Evolutionary conservation across 2,329 filamentous ascomycete genomes (phyloP).

Genomic region (Paecilomyces variotii): DNA sequence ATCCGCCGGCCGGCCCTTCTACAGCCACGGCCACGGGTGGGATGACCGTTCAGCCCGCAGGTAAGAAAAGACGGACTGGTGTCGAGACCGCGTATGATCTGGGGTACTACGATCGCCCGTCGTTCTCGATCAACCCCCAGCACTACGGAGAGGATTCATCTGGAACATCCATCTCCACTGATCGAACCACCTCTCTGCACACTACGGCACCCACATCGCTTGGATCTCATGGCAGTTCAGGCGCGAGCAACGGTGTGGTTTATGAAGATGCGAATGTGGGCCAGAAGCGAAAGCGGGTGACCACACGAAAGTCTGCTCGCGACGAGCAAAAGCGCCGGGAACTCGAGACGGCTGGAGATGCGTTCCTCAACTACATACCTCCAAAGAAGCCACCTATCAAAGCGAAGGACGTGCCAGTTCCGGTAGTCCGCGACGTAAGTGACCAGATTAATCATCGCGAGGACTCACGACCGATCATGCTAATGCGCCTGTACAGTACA

Average conservation of each 20-base stretch:
- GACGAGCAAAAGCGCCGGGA: slow-evolving; percentile 76
- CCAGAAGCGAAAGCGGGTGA: slow-evolving; percentile 77
- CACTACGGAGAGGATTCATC: slow-evolving; percentile 58
- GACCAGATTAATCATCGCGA: neutral
- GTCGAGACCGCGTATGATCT: slow-evolving; percentile 57
- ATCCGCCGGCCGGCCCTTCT: slow-evolving; percentile 13
- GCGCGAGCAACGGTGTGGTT: slow-evolving; percentile 48
- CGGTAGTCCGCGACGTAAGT: slow-evolving; percentile 53
- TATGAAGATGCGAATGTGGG: slow-evolving; percentile 63
- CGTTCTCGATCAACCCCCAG: slow-evolving; percentile 67
- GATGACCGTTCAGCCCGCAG: slow-evolving; percentile 35
- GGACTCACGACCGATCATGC: slow-evolving; percentile 1
- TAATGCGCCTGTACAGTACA: slow-evolving; percentile 28
- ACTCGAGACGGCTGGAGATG: slow-evolving; percentile 60
- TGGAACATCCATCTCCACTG: slow-evolving; percentile 69
- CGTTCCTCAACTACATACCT: slow-evolving; percentile 72
- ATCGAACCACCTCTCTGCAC: slow-evolving; percentile 73
- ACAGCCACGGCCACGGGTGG: slow-evolving; percentile 20
- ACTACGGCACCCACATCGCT: slow-evolving; percentile 86
- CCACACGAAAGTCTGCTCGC: slow-evolving; percentile 68
- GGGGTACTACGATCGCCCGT: slow-evolving; percentile 61
- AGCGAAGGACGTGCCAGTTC: slow-evolving; percentile 65
- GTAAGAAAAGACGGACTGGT: slow-evolving; percentile 67
- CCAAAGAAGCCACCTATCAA: slow-evolving; percentile 86
- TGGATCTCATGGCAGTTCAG: slow-evolving; percentile 53